Evolutionary conservation across 441 rosid genomes (phyloP).

Genomic region (Capsella rubella): DNA sequence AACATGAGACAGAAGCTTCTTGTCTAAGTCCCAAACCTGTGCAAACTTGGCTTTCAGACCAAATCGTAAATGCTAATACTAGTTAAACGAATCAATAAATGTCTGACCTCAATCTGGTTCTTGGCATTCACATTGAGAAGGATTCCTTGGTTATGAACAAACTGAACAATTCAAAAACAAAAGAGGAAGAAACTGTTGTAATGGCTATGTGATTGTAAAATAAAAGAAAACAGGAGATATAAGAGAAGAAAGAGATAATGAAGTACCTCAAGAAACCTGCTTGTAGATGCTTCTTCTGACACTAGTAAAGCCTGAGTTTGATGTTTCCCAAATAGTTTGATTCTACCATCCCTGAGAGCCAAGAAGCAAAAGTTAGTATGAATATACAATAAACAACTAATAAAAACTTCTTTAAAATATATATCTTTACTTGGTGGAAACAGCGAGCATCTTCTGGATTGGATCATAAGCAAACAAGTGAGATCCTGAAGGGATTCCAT

Average conservation of each 20-base stretch:
- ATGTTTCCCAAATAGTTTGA: slow-evolving; percentile 80
- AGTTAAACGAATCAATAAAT: slow-evolving; percentile 8
- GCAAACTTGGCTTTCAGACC: slow-evolving; percentile 18
- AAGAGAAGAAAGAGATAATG: slow-evolving; percentile 14
- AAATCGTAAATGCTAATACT: slow-evolving; percentile 26
- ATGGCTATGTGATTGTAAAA: slow-evolving; percentile 8
- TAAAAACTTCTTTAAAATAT: neutral
- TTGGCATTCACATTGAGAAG: slow-evolving; percentile 75
- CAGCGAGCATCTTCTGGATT: slow-evolving; percentile 72
- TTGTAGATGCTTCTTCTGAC: slow-evolving; percentile 65
- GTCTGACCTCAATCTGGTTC: slow-evolving; percentile 79
- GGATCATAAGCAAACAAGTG: slow-evolving; percentile 75
- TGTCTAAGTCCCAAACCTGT: slow-evolving; percentile 92
- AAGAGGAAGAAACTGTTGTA: neutral
- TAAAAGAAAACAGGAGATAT: neutral
- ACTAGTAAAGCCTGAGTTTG: slow-evolving; percentile 74
- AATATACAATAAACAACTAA: neutral
- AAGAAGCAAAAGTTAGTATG: neutral
- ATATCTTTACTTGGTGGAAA: slow-evolving; percentile 63
- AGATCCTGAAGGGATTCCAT: slow-evolving; percentile 88
- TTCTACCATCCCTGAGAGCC: slow-evolving; percentile 76
- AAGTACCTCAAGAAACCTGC: slow-evolving; percentile 82
- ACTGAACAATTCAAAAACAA: slow-evolving; percentile 50
- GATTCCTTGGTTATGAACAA: slow-evolving; percentile 73
- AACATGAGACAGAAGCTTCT: slow-evolving; percentile 62